These are phyloP conservation scores for Kitagawia praeruptora DNA, from an alignment of 129 eudicot species.

Conservation along the genomic window DNA sequence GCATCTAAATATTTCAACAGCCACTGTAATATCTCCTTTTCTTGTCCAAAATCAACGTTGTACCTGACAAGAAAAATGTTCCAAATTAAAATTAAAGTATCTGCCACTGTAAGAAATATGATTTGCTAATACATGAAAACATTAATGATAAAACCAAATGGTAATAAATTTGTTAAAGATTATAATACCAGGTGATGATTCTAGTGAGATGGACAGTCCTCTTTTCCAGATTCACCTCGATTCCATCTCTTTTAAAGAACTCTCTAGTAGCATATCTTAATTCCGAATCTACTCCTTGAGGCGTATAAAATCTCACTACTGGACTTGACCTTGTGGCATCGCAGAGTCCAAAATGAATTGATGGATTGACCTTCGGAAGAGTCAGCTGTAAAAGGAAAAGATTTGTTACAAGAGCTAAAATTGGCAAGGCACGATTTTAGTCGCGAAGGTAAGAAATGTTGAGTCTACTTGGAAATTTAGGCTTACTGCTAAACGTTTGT, in stretches of 20 bases:
- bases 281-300: conserved; percentile 61
- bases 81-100: neutral
- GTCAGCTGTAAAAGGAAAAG: conserved; percentile 43
- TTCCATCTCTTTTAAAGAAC: conserved; percentile 57
- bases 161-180: neutral
- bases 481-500: conserved; percentile 73
- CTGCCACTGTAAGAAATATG: too few species aligned
- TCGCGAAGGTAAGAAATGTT: neutral
- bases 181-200: conserved; percentile 61
- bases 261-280: conserved; percentile 68
- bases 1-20: conserved; percentile 70
- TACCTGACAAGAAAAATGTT: conserved; percentile 31
- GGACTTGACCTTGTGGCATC: conserved; percentile 85
- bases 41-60: conserved; percentile 79
- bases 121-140: too few species aligned
- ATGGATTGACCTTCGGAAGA: conserved; percentile 52
- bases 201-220: neutral
- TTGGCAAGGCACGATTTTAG: neutral
- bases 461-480: neutral
- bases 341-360: conserved; percentile 86
- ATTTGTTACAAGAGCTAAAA: neutral
- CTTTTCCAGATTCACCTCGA: conserved; percentile 68
- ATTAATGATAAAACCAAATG: neutral
- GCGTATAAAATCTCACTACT: conserved; percentile 55
- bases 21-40: conserved; percentile 72